Evolutionary conservation across 139 green algal genomes (phyloP), one percentile per base, ranked within the genome.

Genomic region (Monoraphidium neglectum): DNA sequence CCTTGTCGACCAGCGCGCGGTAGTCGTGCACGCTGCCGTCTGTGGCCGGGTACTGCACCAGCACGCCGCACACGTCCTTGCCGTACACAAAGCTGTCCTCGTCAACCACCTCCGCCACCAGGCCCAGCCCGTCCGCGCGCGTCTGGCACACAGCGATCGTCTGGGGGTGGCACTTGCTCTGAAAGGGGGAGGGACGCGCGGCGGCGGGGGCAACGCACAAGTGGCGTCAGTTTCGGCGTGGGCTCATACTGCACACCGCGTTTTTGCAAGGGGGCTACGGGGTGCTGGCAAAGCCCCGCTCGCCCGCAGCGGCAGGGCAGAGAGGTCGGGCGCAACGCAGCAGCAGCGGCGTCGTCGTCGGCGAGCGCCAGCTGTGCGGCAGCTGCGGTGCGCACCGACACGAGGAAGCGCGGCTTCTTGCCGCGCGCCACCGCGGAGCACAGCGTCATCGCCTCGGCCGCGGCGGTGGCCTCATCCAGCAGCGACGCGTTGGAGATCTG

Each of bases 391-490:
- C 90, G 60, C 70, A 93, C 90, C 65, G 94, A 97, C 16, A 98
- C 78, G 18, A 98, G 86, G 85, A 99, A 99, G 74, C 90, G 93
- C n/a, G 89, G 87, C 93, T 98, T 99, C 94, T 99, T 99, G 70
- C 95, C 94, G 32, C 93, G 89, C 1, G 92, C 88, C 32, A 98
- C 77, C 4, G 94, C 97, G 66, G 57, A 88, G 89, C 95, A 98
- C 97, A 99, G 99, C 72, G 95, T 97, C 97, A 99, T 99, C 46
- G 94, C 97, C 88, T 99, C 97, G 0, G 97, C 97, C 1, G 97
- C 97, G 10, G 97, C 97, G 28, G 97, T 99, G 28, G 92, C 95
- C 89, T 99, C 97, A 69, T 99, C 97, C 80, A 99, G 87, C 72
- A 99, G 90, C 8, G 91, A 97, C 12, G 93, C 87, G 83, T 99